These are phyloP conservation scores for Cudoniella acicularis DNA, from an alignment of 495 filamentous ascomycete genomes.

Conservation along the genomic window DNA sequence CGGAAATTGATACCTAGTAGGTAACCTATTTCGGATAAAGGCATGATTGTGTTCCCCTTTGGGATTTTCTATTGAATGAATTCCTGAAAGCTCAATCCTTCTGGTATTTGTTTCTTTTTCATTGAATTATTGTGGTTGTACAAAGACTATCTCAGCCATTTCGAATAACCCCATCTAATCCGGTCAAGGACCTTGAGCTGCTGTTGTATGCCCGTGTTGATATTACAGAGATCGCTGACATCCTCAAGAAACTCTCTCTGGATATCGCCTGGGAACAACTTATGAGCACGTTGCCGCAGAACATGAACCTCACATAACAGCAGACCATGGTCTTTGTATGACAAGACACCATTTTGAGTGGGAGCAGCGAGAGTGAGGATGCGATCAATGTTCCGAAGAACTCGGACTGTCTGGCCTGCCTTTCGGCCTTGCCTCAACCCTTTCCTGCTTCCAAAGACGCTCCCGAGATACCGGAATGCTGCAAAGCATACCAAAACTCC, in stretches of 20 bases:
- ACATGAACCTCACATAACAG: slow-evolving; percentile 84
- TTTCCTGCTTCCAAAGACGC: slow-evolving; percentile 61
- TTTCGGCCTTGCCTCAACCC: slow-evolving; percentile 57
- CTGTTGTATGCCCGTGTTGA: slow-evolving; percentile 63
- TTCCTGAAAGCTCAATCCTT: too few species aligned
- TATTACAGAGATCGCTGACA: slow-evolving; percentile 73
- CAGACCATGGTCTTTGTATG: slow-evolving; percentile 87
- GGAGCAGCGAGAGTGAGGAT: slow-evolving; percentile 66
- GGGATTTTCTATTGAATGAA: neutral
- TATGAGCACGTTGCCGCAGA: slow-evolving; percentile 61
- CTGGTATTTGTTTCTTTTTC: too few species aligned
- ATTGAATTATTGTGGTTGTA: neutral
- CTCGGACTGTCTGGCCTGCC: slow-evolving; percentile 62
- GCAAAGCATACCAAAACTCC: slow-evolving; percentile 80
- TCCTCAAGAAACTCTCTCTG: slow-evolving; percentile 83
- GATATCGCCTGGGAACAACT: slow-evolving; percentile 63
- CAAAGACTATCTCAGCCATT: slow-evolving; percentile 52
- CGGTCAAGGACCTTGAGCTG: slow-evolving; percentile 75
- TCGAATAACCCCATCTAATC: slow-evolving; percentile 82
- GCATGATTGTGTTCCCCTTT: neutral
- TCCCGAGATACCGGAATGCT: slow-evolving; percentile 65
- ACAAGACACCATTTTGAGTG: slow-evolving; percentile 57
- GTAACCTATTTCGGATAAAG: neutral
- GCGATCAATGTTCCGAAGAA: slow-evolving; percentile 80
- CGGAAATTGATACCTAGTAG: too few species aligned